phyloP scores from a whole-genome alignment of 2,329 filamentous ascomycete species.

The Aspergillus ochraceus region DNA sequence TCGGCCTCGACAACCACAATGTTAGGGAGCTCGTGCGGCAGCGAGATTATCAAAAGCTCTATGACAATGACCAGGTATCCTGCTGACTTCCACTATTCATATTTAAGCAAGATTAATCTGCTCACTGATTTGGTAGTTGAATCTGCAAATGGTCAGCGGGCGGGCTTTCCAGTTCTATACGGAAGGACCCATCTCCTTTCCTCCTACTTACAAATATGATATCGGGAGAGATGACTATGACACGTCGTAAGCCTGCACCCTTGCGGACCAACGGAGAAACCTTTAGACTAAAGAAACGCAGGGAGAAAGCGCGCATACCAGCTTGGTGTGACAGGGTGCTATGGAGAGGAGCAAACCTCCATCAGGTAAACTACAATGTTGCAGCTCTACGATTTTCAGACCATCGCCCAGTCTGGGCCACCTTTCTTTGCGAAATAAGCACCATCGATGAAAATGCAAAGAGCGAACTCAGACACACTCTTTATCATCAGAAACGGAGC shows the following conservation, averaged over 20 bases:
- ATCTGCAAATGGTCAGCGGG: slow-evolving; percentile 93
- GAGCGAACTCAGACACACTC: slow-evolving; percentile 68
- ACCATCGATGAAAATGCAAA: slow-evolving; percentile 75
- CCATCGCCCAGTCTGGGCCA: slow-evolving; percentile 90
- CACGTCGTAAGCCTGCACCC: slow-evolving; percentile 66
- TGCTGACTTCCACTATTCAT: neutral
- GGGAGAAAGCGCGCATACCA: slow-evolving; percentile 89
- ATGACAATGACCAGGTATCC: slow-evolving; percentile 82
- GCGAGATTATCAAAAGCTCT: slow-evolving; percentile 73
- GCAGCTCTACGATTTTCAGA: slow-evolving; percentile 88
- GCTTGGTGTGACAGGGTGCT: slow-evolving; percentile 97
- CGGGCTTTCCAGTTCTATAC: slow-evolving; percentile 89
- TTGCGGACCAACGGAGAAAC: neutral
- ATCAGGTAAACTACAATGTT: slow-evolving; percentile 78
- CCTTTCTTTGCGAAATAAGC: slow-evolving; percentile 79
- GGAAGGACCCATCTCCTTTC: slow-evolving; percentile 82
- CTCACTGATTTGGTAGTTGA: slow-evolving; percentile 59
- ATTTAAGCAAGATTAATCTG: slow-evolving; percentile 6
- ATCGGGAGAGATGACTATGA: slow-evolving; percentile 87
- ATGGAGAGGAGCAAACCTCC: slow-evolving; percentile 78
- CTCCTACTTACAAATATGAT: slow-evolving; percentile 95
- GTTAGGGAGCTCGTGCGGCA: slow-evolving; percentile 72
- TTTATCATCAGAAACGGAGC: slow-evolving; percentile 70
- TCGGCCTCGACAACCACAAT: slow-evolving; percentile 77
- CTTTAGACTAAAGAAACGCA: slow-evolving; percentile 42